Percentiles rank a stretch among this genome's conserved stretches.
Conservation (phyloP, 768 basidiomycete species). For the Lepiota brunneoincarnata region DNA sequence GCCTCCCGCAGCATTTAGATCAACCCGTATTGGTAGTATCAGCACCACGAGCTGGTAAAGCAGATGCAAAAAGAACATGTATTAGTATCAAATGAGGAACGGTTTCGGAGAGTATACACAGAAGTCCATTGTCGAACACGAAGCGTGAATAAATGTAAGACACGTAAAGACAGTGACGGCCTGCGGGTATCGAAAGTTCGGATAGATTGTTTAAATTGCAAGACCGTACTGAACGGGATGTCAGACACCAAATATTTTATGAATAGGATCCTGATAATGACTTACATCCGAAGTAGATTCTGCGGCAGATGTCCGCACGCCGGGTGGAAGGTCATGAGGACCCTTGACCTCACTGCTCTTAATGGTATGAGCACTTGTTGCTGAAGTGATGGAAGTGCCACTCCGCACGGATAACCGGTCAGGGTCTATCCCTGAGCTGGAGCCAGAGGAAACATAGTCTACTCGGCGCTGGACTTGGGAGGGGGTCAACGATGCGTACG, state of each 20-base stretch:
- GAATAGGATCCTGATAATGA: neutral
- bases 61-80: no score
- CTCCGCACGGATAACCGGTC: neutral
- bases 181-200: neutral
- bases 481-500: neutral
- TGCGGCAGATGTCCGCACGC: neutral
- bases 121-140: neutral
- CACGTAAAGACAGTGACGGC: neutral
- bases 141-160: neutral
- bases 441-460: neutral
- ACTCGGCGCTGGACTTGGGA: slow-evolving; percentile 3
- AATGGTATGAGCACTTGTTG: neutral
- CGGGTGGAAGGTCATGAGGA: neutral
- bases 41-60: neutral
- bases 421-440: neutral
- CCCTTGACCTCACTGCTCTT: neutral
- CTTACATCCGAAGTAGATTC: neutral
- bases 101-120: no score
- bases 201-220: slow-evolving; percentile 1
- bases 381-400: neutral
- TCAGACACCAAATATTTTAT: neutral
- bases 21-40: neutral
- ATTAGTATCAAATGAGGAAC: neutral
- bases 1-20: neutral
- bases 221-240: neutral